Percentiles rank a stretch among this genome's conserved stretches.
Conservation (phyloP, 2,329 filamentous ascomycete species). For the Cladosporium sp. region DNA sequence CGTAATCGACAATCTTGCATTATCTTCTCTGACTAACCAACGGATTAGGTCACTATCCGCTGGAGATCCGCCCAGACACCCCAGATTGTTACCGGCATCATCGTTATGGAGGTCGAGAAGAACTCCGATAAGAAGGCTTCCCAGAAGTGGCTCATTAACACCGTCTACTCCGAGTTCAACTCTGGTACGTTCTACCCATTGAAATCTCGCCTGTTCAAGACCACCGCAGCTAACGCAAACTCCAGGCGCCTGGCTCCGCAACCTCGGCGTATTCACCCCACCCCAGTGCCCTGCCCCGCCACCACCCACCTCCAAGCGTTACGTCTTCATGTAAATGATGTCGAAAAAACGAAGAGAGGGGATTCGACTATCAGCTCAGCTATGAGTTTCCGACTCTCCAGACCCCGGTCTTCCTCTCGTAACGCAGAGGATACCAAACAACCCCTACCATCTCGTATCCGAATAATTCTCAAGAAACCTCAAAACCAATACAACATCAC, state of each 20-base stretch:
- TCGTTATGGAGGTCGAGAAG: constrained; percentile 26
- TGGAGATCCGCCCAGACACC: constrained; percentile 25
- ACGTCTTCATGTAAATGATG: neutral
- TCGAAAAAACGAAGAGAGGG: too few species aligned
- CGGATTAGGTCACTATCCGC: constrained; percentile 22
- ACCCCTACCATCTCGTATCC: too few species aligned
- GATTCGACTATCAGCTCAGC: too few species aligned
- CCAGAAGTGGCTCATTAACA: constrained; percentile 29
- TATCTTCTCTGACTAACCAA: neutral
- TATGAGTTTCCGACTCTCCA: too few species aligned
- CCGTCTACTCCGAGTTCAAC: constrained; percentile 33
- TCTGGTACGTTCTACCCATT: constrained; percentile 27
- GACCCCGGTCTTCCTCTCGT: too few species aligned
- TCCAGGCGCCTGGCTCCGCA: constrained; percentile 31
- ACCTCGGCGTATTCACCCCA: constrained; percentile 25
- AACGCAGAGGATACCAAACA: too few species aligned
- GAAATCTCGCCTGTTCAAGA: too few species aligned
- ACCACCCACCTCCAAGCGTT: constrained; percentile 1
- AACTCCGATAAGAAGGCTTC: constrained; percentile 12
- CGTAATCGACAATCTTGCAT: neutral
- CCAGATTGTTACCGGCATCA: constrained; percentile 27
- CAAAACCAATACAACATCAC: too few species aligned
- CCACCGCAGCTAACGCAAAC: constrained; percentile 10
- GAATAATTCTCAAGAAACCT: too few species aligned
- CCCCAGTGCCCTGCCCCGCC: constrained; percentile 3